Conservation (phyloP, 1,284 basidiomycete species). For the Singerocomus inundabilis region DNA sequence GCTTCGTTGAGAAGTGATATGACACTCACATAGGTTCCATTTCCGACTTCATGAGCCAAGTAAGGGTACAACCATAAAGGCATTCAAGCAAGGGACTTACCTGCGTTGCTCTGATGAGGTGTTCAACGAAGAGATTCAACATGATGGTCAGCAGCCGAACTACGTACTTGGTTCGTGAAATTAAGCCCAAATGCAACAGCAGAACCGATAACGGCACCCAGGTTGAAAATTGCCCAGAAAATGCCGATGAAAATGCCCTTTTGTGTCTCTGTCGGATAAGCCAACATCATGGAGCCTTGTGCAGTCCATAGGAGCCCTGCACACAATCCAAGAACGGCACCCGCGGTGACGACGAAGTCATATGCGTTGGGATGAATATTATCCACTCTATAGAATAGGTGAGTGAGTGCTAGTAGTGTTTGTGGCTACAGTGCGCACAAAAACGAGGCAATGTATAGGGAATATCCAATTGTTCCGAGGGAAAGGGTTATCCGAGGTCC, state of each 20-base stretch:
- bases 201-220: slow-evolving; percentile 69
- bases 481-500: slow-evolving; percentile 72
- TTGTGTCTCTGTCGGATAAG: slow-evolving; percentile 74
- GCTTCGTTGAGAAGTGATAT: background rate
- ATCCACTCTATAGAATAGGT: slow-evolving; percentile 45
- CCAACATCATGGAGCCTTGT: slow-evolving; percentile 81
- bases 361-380: slow-evolving; percentile 64
- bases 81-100: slow-evolving; percentile 17
- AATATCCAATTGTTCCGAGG: slow-evolving; percentile 69
- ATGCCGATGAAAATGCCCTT: slow-evolving; percentile 79
- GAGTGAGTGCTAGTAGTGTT: background rate
- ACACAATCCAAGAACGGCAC: slow-evolving; percentile 80
- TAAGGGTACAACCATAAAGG: slow-evolving; percentile 1
- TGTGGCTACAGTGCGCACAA: slow-evolving; percentile 44
- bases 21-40: slow-evolving; percentile 58
- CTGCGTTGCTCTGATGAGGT: slow-evolving; percentile 18
- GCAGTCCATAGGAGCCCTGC: slow-evolving; percentile 86
- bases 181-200: slow-evolving; percentile 63
- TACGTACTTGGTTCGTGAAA: slow-evolving; percentile 45
- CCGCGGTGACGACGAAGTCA: slow-evolving; percentile 71
- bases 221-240: slow-evolving; percentile 77
- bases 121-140: background rate
- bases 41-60: slow-evolving; percentile 41
- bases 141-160: background rate
- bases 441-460: slow-evolving; percentile 72